These are phyloP conservation scores for Hypoxylon crocopeplum DNA, from an alignment of 495 filamentous ascomycete species.

Conservation along the genomic window DNA sequence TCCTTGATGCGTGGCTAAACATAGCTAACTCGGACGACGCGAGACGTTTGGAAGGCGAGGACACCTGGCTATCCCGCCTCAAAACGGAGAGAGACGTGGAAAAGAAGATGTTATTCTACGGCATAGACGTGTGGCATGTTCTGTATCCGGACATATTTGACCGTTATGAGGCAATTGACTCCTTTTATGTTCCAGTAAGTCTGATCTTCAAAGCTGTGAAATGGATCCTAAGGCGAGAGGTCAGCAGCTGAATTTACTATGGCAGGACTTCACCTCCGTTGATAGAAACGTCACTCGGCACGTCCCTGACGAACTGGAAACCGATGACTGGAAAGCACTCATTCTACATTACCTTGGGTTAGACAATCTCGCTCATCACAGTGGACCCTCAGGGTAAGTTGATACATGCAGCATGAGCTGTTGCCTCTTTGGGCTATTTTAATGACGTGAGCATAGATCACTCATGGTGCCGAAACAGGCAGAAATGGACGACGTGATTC, in stretches of 20 bases:
- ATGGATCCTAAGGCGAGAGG: too few species aligned
- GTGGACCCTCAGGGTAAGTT: neutral
- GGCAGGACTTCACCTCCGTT: neutral
- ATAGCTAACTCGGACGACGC: neutral
- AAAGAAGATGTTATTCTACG: constrained; percentile 3
- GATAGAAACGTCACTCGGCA: constrained; percentile 1
- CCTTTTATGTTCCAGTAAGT: neutral
- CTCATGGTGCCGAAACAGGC: constrained; percentile 8
- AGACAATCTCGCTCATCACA: neutral
- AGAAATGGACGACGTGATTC: constrained; percentile 5
- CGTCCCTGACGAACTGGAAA: neutral
- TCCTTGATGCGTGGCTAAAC: constrained; percentile 5
- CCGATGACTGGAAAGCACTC: constrained; percentile 1
- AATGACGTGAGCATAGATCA: neutral
- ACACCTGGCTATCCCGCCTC: neutral
- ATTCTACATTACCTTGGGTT: neutral
- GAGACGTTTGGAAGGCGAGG: neutral
- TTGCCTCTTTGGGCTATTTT: too few species aligned
- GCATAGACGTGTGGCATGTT: neutral
- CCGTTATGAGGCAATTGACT: neutral
- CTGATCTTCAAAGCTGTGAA: too few species aligned
- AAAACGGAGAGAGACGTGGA: neutral
- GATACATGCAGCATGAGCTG: too few species aligned
- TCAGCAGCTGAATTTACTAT: neutral
- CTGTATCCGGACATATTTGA: constrained; percentile 4